Conservation (phyloP, 495 filamentous ascomycete genomes). For the Glutinoglossum americanum region DNA sequence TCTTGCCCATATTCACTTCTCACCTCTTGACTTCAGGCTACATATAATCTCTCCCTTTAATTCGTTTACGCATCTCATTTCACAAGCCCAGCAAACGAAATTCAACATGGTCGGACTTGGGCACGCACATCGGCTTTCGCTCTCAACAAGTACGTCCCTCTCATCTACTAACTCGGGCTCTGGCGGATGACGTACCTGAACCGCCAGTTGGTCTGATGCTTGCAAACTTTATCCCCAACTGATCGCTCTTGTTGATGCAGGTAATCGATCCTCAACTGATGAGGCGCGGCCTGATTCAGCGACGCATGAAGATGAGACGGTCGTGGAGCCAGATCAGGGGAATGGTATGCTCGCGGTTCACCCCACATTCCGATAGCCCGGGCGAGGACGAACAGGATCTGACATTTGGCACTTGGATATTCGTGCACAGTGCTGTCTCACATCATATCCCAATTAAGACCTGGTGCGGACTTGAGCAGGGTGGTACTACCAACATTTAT, state of each 20-base stretch:
- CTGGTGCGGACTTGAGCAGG: constrained; percentile 83
- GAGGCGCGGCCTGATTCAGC: background rate
- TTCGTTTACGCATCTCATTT: no score
- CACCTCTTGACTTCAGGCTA: no score
- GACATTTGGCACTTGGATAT: background rate
- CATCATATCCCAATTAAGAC: constrained; percentile 91
- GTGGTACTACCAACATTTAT: constrained; percentile 96
- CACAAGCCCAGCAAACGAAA: no score
- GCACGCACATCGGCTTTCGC: background rate
- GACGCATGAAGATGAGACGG: background rate
- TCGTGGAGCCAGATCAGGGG: constrained; percentile 52
- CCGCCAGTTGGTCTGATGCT: no score
- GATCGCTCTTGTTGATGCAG: background rate
- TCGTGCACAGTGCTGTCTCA: constrained; percentile 51
- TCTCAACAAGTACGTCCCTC: background rate
- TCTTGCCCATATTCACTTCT: no score
- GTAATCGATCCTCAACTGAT: background rate
- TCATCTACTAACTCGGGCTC: background rate
- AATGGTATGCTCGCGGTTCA: constrained; percentile 27
- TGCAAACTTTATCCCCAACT: background rate
- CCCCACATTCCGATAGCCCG: background rate
- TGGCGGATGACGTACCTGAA: background rate
- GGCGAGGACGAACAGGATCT: background rate
- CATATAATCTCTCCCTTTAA: no score
- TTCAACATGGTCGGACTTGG: background rate